phyloP scores from a whole-genome alignment of 768 basidiomycete species.

The Atractiella rhizophila region DNA sequence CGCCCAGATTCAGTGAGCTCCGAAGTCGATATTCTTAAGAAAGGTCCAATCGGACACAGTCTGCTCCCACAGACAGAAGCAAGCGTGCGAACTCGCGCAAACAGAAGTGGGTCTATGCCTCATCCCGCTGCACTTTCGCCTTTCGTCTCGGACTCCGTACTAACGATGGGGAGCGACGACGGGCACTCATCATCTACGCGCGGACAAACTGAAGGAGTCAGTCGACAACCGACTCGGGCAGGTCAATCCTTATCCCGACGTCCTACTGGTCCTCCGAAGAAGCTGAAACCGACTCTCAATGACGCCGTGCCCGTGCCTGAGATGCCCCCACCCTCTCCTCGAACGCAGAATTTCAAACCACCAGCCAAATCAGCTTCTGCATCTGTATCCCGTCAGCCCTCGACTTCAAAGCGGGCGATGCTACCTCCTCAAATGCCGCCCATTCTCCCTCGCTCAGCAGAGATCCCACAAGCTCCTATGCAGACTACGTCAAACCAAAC shows the following conservation, averaged over 20 bases:
- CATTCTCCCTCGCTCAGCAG: not conserved
- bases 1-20: not conserved
- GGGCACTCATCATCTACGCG: too few species aligned
- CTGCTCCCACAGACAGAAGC: slow-evolving; percentile 15
- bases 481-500: not conserved
- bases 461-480: not conserved
- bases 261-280: too few species aligned
- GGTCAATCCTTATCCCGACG: too few species aligned
- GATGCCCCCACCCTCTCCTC: not conserved
- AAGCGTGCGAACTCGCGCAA: slow-evolving; percentile 5
- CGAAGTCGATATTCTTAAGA: not conserved
- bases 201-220: too few species aligned
- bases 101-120: slow-evolving; percentile 2
- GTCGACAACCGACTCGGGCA: too few species aligned
- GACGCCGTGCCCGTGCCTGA: not conserved
- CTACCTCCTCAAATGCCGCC: too few species aligned
- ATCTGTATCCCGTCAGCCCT: not conserved
- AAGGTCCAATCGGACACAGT: slow-evolving; percentile 4
- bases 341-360: not conserved
- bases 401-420: not conserved
- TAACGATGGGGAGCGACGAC: slow-evolving; percentile 8
- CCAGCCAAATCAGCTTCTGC: not conserved
- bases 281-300: too few species aligned
- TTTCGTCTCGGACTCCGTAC: slow-evolving; percentile 9
- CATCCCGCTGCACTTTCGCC: slow-evolving; percentile 12